Base-by-base conservation (phyloP, 2,329 filamentous ascomycete species). In the Nothophoma quercina region DNA sequence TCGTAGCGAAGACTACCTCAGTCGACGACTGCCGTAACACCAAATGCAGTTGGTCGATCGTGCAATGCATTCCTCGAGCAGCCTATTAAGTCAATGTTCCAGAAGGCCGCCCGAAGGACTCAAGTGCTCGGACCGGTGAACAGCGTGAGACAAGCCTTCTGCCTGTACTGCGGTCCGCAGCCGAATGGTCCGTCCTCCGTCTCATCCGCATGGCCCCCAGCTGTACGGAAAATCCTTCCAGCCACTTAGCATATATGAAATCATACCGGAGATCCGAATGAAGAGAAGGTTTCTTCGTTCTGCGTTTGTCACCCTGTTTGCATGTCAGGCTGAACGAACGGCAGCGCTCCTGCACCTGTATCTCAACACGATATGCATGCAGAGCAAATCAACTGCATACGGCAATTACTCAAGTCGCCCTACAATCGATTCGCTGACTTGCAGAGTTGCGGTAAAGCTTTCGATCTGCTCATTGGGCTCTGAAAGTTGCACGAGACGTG, bases 121-220 rank as follows among this genome's bases (percentile, higher is more conserved):
- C 4, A 25, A 10, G 22, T 26, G 18, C 10, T 21, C 29, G 32
- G 32, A 36, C 42, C 50, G 36, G 36, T 42, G 36, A 46, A 34
- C 16, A 35, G 19, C 22, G 32, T 26, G 7, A 47, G 50, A 52
- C 26, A 40, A 41, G 23, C 23, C 30, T 23, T 35, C 13, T 40
- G 34, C 33, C 39, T 25, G 19, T 43, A 42, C 36, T 52, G 50
- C 36, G 50, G 50, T 42, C 50, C 36, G 32, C 38, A 47, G 50
- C 42, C 30, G 42, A 25, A 21, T 33, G 35, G 12, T 33, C 36
- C 15, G 36, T 21, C 19, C 25, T 15, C 42, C 25, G 32, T 42
- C 38, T 35, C 32, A 43, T 32, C 19, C 29, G 32, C 50, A 42
- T 38, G 16, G 25, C 16, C 32, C 26, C 23, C 26, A 38, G 15